phyloP scores from a whole-genome alignment of 257 asterid genomes.

The Vinca minor region DNA sequence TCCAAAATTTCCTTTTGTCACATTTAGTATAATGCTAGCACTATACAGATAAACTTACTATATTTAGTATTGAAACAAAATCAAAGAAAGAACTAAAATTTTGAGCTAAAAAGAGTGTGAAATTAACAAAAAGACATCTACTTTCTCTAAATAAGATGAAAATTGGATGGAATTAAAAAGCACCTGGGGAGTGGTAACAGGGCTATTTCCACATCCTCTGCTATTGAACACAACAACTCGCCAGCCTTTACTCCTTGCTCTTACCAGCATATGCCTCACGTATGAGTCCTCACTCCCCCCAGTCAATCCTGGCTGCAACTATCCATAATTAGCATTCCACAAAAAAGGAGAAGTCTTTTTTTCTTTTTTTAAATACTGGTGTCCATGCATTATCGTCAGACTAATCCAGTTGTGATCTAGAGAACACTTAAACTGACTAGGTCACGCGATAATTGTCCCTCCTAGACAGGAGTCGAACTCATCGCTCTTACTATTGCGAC shows the following conservation, averaged over 20 bases:
- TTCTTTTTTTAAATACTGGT: too few species aligned
- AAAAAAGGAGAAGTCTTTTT: not conserved
- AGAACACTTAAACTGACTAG: too few species aligned
- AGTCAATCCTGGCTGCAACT: constrained; percentile 92
- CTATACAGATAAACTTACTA: too few species aligned
- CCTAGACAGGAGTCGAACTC: too few species aligned
- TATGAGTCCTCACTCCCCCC: constrained; percentile 86
- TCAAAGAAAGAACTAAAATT: not conserved
- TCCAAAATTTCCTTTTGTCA: not conserved
- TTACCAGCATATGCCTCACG: constrained; percentile 81
- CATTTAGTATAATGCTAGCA: not conserved
- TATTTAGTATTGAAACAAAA: not conserved
- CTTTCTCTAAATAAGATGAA: not conserved
- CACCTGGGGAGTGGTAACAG: constrained; percentile 93
- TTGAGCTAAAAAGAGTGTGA: not conserved
- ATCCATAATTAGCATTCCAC: constrained; percentile 6
- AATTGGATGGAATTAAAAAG: not conserved
- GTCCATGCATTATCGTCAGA: too few species aligned
- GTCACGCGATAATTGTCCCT: too few species aligned
- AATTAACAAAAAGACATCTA: not conserved
- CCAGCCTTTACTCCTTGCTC: constrained; percentile 80
- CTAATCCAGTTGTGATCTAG: too few species aligned
- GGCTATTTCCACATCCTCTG: constrained; percentile 88
- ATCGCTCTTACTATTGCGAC: too few species aligned
- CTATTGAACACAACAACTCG: constrained; percentile 84